Evolutionary conservation across 225 moss, liverwort and hornwort species (phyloP).

Genomic region (Takakia lepidozioides): DNA sequence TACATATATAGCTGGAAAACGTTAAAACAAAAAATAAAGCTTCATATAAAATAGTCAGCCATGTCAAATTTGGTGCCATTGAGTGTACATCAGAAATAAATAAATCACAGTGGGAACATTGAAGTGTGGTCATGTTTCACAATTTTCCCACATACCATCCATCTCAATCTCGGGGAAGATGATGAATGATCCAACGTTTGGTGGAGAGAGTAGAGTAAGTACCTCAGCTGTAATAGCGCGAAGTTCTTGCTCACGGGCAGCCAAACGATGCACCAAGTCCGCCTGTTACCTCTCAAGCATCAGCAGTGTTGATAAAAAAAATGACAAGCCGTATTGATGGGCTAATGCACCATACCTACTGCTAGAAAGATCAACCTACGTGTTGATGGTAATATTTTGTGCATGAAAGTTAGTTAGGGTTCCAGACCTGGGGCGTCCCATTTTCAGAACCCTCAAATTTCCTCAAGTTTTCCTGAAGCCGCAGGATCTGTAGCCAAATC

Average conservation of each 20-base stretch:
- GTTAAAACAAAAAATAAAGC: neutral
- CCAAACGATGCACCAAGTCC: constrained; percentile 82
- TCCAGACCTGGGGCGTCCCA: constrained; percentile 49
- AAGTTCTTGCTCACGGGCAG: constrained; percentile 91
- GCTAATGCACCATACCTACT: too few species aligned
- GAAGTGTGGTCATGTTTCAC: too few species aligned
- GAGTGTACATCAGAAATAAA: too few species aligned
- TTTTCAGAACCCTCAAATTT: constrained; percentile 42
- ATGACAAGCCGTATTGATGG: too few species aligned
- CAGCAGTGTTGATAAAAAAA: neutral
- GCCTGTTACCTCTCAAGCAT: constrained; percentile 37
- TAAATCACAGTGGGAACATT: too few species aligned
- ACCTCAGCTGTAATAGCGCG: constrained; percentile 90
- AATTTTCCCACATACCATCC: too few species aligned
- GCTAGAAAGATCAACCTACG: too few species aligned
- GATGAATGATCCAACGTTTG: too few species aligned
- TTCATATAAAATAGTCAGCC: neutral
- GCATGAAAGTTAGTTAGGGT: too few species aligned
- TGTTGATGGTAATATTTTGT: too few species aligned
- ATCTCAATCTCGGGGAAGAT: too few species aligned
- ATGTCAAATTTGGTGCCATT: neutral
- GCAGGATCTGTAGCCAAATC: constrained; percentile 30
- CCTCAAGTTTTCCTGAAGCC: constrained; percentile 47
- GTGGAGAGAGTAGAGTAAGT: too few species aligned
- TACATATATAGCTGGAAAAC: neutral